phyloP scores from a whole-genome alignment of 2,329 filamentous ascomycete species.

The Diaporthe eres region DNA sequence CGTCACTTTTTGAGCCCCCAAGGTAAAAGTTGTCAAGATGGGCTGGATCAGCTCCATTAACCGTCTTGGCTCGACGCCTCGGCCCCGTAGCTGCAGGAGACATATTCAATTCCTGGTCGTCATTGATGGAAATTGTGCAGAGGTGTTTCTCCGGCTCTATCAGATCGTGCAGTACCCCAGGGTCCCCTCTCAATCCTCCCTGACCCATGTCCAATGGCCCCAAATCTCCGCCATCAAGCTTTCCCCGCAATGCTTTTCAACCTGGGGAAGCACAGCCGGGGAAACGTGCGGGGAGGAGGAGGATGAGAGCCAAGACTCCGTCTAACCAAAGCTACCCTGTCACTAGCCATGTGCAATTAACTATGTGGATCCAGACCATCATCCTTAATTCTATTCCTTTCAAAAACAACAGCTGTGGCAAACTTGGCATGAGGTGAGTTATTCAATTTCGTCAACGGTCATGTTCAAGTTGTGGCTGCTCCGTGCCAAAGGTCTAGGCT shows the following conservation, averaged over 20 bases:
- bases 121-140: constrained; percentile 39
- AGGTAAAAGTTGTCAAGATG: neutral
- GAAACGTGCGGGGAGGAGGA: constrained; percentile 17
- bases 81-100: neutral
- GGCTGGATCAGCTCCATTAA: constrained; percentile 12
- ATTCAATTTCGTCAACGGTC: neutral
- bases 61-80: constrained; percentile 24
- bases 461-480: neutral
- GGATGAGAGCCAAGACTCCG: neutral
- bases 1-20: neutral
- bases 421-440: neutral
- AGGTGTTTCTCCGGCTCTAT: constrained; percentile 4
- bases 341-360: constrained; percentile 1
- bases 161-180: constrained; percentile 10
- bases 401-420: neutral
- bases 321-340: neutral
- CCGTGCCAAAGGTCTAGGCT: neutral
- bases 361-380: neutral
- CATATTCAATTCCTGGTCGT: neutral
- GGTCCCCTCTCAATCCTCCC: neutral
- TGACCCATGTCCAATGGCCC: neutral
- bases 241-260: constrained; percentile 28
- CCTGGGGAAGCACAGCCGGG: neutral
- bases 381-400: neutral
- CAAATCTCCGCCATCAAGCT: constrained; percentile 5